phyloP scores from a whole-genome alignment of 2,329 filamentous ascomycete species.

The Epichloe festucae region DNA sequence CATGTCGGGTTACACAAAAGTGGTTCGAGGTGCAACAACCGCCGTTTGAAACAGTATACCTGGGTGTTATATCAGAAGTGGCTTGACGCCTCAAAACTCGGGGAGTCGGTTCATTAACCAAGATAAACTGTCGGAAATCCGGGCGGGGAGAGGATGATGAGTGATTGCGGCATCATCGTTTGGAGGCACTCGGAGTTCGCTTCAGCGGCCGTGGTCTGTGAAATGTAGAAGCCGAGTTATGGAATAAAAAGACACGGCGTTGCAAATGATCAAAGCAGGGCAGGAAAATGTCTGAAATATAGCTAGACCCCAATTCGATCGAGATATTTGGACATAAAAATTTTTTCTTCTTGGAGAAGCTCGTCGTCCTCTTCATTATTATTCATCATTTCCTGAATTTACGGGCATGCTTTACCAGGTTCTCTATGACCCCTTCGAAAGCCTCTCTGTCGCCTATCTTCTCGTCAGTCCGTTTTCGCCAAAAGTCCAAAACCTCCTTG shows the following conservation, averaged over 20 bases:
- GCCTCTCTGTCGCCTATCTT: slow-evolving; percentile 84
- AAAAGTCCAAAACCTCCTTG: slow-evolving; percentile 71
- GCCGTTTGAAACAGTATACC: background rate
- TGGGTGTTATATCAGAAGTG: background rate
- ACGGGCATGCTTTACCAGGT: slow-evolving; percentile 80
- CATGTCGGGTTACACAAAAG: background rate
- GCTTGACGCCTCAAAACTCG: slow-evolving; percentile 1
- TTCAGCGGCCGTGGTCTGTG: background rate
- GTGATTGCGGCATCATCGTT: background rate
- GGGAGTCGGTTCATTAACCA: background rate
- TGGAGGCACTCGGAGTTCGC: background rate
- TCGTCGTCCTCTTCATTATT: background rate
- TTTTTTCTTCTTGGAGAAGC: slow-evolving; percentile 9
- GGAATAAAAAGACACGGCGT: background rate
- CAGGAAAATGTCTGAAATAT: slow-evolving; percentile 7
- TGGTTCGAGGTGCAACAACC: background rate
- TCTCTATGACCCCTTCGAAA: slow-evolving; percentile 94
- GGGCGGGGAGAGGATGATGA: background rate
- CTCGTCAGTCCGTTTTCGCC: slow-evolving; percentile 75
- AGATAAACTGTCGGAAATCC: background rate
- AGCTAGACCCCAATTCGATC: slow-evolving; percentile 10
- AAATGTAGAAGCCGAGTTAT: background rate
- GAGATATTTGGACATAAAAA: background rate
- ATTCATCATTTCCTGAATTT: slow-evolving; percentile 60
- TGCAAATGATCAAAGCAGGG: slow-evolving; percentile 2